These are phyloP conservation scores for Moniliophthora roreri DNA, from an alignment of 1,284 basidiomycete species.

Conservation along the genomic window DNA sequence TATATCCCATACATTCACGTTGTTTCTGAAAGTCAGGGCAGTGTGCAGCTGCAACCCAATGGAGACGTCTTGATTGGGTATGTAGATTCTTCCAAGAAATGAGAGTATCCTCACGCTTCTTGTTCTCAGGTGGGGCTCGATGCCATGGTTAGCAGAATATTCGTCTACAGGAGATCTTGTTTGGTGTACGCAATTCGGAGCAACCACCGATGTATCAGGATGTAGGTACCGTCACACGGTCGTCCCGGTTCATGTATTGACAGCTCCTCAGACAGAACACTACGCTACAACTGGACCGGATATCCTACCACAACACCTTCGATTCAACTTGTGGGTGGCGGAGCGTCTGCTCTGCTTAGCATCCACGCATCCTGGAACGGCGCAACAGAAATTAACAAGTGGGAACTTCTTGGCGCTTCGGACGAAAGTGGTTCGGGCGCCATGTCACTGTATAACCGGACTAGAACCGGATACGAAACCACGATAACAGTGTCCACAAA, in stretches of 20 bases:
- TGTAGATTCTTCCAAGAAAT: background rate
- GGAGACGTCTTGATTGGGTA: conserved; percentile 14
- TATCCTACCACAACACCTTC: conserved; percentile 3
- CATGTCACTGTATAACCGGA: conserved; percentile 9
- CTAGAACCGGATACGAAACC: conserved; percentile 10
- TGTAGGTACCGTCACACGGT: background rate
- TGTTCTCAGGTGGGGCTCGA: conserved; percentile 10
- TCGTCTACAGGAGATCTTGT: conserved; percentile 7
- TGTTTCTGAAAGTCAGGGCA: conserved; percentile 13
- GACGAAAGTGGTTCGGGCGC: background rate
- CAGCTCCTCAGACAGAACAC: conserved; percentile 4
- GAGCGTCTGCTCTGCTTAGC: conserved; percentile 1
- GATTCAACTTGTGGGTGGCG: background rate
- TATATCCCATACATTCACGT: conserved; percentile 4
- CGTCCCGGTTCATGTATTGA: background rate
- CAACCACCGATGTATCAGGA: background rate
- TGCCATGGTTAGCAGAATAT: conserved; percentile 12
- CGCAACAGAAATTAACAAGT: conserved; percentile 4
- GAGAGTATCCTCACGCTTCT: background rate
- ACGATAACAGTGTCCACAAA: conserved; percentile 6
- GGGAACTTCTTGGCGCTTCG: conserved; percentile 10
- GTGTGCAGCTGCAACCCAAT: conserved; percentile 11
- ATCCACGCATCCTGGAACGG: conserved; percentile 13
- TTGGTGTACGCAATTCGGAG: conserved; percentile 13
- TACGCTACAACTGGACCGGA: conserved; percentile 14